Evolutionary conservation across 2,329 filamentous ascomycete species (phyloP), one percentile per base, ranked within the genome.

Genomic region (Penicillium sp.): DNA sequence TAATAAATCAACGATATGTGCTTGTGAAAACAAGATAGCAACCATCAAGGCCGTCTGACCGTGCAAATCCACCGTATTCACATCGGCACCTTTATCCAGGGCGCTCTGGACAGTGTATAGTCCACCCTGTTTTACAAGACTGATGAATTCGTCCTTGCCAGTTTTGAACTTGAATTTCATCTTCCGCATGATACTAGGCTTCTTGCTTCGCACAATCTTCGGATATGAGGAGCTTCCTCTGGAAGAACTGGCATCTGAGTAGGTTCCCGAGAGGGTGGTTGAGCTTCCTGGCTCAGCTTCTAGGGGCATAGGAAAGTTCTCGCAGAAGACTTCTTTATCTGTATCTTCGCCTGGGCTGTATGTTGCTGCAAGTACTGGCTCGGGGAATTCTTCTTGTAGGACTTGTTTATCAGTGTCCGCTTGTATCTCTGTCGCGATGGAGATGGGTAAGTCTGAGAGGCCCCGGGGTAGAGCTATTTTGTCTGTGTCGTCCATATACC

Each of bases 31-130:
- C 11, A 53, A 57, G 14, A 53, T 47, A 11, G 61, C 59, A 8
- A 52, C 52, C 61, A 63, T 63, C 15, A 63, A 48, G 2, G 61
- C 53, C 4, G 59, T 63, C 31, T 58, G 51, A 23, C 52, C 51
- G 1, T 50, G 15, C 4, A 31, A 9, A 12, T 62, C 58, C 40
- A 37, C 40, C n/a, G 50, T 44, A 31, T 63, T 48, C 15, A 41
- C 44, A 26, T 57, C 40, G 1, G 61, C 59, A 5, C 61, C 61
- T 47, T 53, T 60, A 20, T 56, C 46, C n/a, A 63, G 43, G 7
- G 58, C 52, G 3, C 15, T 26, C 35, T 58, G 55, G 2, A 62
- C 45, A 1, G 51, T 20, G 20, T 41, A 23, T 4, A 43, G 11
- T 2, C 48, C 49, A 20, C 48, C 54, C 35, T 37, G 33, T 35